Base-by-base conservation (phyloP, 345 rosid species). In the Ceriops zippeliana region DNA sequence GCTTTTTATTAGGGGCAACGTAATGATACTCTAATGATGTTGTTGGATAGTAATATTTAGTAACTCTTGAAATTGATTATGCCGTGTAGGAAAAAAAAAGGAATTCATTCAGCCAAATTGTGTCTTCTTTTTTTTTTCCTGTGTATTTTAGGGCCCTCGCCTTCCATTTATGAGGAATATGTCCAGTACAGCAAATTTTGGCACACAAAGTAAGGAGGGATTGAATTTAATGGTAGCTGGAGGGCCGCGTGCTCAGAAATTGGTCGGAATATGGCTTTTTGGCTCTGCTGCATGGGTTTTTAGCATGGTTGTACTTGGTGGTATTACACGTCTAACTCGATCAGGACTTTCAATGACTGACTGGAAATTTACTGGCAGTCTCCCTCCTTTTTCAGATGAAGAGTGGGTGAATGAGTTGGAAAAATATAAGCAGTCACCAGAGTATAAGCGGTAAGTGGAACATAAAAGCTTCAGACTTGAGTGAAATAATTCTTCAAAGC, bases 261-360 rank as follows among this genome's bases (percentile, higher is more conserved):
- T 80, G 85, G 96, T 95, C 21, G 99, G 93, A 4, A 84, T 85
- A 53, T 95, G 99, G 99, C 90, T 95, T 66, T 91, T 95, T 66
- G 89, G 97, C 21, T 95, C 97, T 3, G 93, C 99, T 17, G 93
- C 96, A 9, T 95, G 93, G 96, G 96, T 91, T 35, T 91, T 91
- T 70, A 95, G 87, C 70, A 90, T 90, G 99, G 97, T 95, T 57
- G 74, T 95, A 9, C 83, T 91, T 37, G 99, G 99, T 46, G 96
- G 97, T 61, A 76, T 86, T 4, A 91, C 99, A 4, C 83, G 96
- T 22, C 85, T 95, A 61, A 91, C 96, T 7, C 84, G 96, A 30
- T 95, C 96, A 47, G 98, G 96, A 73, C 93, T 95, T 65, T 91
- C 99, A 1, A 91, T 95, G 96, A 95, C 97, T 46, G 97, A 91